Evolutionary conservation across 2,329 filamentous ascomycete genomes (phyloP).

Genomic region (Aureobasidium uvarum): DNA sequence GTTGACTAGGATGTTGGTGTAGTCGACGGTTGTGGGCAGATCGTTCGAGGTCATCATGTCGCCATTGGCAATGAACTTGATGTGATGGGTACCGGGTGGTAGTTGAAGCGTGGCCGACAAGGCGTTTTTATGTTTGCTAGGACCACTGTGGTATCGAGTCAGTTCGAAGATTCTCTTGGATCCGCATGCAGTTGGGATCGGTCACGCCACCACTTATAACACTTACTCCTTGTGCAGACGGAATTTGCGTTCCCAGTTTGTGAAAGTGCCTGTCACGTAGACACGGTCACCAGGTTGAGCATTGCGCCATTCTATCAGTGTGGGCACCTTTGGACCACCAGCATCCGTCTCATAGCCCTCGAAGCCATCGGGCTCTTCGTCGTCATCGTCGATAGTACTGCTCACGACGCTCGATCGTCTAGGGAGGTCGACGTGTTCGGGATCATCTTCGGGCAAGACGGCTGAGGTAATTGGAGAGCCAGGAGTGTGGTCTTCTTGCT

Average conservation of each 20-base stretch:
- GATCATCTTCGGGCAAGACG: constrained; percentile 50
- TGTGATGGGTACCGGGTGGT: constrained; percentile 89
- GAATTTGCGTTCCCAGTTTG: constrained; percentile 95
- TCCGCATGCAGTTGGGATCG: constrained; percentile 3
- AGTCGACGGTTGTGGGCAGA: constrained; percentile 86
- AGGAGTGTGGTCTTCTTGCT: constrained; percentile 84
- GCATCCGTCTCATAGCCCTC: constrained; percentile 71
- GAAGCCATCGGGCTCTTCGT: constrained; percentile 60
- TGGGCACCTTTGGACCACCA: constrained; percentile 68
- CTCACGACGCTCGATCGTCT: constrained; percentile 57
- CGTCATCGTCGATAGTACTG: constrained; percentile 67
- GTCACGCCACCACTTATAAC: constrained; percentile 6
- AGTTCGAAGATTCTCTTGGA: not conserved
- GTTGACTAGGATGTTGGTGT: constrained; percentile 96
- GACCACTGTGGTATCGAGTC: constrained; percentile 33
- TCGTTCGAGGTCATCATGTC: constrained; percentile 62
- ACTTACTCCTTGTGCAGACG: constrained; percentile 81
- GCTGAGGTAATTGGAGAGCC: constrained; percentile 84
- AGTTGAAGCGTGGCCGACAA: constrained; percentile 78
- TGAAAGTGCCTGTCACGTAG: constrained; percentile 96
- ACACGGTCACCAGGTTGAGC: constrained; percentile 71
- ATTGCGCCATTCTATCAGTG: constrained; percentile 78
- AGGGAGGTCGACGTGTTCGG: constrained; percentile 49
- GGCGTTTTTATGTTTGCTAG: constrained; percentile 49
- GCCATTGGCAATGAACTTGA: constrained; percentile 93